phyloP scores from a whole-genome alignment of 352 stramenopile species.

The Stramenopiles sp. region DNA sequence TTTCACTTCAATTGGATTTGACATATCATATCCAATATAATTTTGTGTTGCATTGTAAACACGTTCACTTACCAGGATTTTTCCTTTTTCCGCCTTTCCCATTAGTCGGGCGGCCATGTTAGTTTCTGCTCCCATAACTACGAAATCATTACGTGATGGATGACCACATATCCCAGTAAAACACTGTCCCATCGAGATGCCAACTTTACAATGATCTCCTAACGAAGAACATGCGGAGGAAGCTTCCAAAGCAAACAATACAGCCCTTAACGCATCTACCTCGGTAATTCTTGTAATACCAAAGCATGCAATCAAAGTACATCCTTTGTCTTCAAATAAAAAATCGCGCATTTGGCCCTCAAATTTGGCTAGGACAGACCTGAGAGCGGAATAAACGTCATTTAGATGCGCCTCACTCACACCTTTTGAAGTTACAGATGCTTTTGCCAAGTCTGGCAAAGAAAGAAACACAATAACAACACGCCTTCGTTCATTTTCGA shows the following conservation, averaged over 20 bases:
- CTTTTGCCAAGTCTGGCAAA: slow-evolving; percentile 14
- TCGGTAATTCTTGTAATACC: slow-evolving; percentile 19
- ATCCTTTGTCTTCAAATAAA: slow-evolving; percentile 35
- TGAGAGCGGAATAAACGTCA: slow-evolving; percentile 26
- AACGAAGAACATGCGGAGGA: slow-evolving; percentile 27
- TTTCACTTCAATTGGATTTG: too few relatives aligned
- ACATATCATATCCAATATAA: too few relatives aligned
- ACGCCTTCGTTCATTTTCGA: slow-evolving; percentile 25
- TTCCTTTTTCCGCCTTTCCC: slow-evolving; percentile 24
- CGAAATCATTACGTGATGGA: slow-evolving; percentile 26
- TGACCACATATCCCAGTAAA: slow-evolving; percentile 29
- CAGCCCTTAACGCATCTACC: slow-evolving; percentile 24
- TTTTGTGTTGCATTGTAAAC: slow-evolving; percentile 10
- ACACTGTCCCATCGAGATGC: slow-evolving; percentile 28
- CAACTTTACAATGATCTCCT: slow-evolving; percentile 25
- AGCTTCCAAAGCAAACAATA: slow-evolving; percentile 23
- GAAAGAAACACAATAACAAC: slow-evolving; percentile 24
- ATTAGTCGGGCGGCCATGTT: slow-evolving; percentile 31
- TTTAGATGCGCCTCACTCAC: slow-evolving; percentile 26
- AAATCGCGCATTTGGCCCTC: slow-evolving; percentile 31
- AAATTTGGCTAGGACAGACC: slow-evolving; percentile 25
- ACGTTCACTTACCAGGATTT: slow-evolving; percentile 26
- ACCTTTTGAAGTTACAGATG: slow-evolving; percentile 10
- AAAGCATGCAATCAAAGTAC: slow-evolving; percentile 34
- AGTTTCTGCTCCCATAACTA: slow-evolving; percentile 32